These are phyloP conservation scores for Cutaneotrichosporon spelunceum DNA, from an alignment of 1,284 basidiomycete species.

Conservation along the genomic window DNA sequence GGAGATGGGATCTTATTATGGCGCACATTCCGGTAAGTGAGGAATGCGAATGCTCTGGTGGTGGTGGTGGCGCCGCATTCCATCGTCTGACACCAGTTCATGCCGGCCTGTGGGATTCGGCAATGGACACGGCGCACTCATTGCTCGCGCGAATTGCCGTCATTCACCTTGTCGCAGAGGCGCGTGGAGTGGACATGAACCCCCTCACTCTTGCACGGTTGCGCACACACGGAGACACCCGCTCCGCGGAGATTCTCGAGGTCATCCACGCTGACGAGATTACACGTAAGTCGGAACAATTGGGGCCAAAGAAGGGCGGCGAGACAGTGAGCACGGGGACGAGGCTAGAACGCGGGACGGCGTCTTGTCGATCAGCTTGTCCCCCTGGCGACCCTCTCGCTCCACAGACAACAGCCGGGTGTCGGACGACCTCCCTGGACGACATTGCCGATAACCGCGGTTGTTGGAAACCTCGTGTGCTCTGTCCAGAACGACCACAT, in stretches of 20 bases:
- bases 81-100: conserved; percentile 57
- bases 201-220: conserved; percentile 78
- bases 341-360: neutral
- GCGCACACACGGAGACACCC: conserved; percentile 63
- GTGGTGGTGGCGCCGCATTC: neutral
- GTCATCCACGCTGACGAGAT: conserved; percentile 81
- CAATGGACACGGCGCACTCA: conserved; percentile 66
- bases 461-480: neutral
- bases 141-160: conserved; percentile 75
- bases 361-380: neutral
- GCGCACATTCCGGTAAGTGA: conserved; percentile 51
- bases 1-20: conserved; percentile 70
- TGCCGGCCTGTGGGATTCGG: conserved; percentile 77
- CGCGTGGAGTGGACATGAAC: conserved; percentile 80
- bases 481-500: neutral
- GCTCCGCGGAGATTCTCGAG: conserved; percentile 68
- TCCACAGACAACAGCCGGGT: neutral
- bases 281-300: conserved; percentile 53
- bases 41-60: neutral
- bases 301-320: neutral
- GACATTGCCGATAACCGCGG: neutral
- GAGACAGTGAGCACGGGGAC: neutral
- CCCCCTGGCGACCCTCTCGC: neutral
- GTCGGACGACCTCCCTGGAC: neutral
- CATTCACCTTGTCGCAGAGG: conserved; percentile 86